phyloP scores from a whole-genome alignment of 768 basidiomycete genomes.

The Dentipellis fragilis region DNA sequence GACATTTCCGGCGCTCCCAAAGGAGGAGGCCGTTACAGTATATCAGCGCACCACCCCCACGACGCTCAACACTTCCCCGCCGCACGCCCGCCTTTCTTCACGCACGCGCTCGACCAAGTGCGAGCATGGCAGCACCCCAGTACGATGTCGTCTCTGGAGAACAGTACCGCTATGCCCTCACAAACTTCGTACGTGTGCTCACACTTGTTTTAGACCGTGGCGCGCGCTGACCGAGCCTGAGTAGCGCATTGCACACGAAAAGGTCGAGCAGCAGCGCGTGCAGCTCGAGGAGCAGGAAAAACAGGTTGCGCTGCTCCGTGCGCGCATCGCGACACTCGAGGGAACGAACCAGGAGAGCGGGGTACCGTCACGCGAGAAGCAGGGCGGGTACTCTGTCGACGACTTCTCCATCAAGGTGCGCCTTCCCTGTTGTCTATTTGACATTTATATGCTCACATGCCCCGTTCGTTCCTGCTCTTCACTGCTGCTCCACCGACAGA shows the following conservation, averaged over 20 bases:
- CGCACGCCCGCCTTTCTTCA: not conserved
- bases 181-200: conserved; percentile 47
- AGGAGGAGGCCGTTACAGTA: too few relatives aligned
- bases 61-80: not conserved
- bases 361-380: conserved; percentile 19
- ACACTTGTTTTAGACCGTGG: not conserved
- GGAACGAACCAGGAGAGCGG: conserved; percentile 34
- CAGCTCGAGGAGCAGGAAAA: conserved; percentile 80
- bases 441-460: not conserved
- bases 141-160: conserved; percentile 36
- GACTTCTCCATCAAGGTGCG: conserved; percentile 83
- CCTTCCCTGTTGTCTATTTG: not conserved
- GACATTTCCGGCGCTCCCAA: too few relatives aligned
- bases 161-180: conserved; percentile 75
- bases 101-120: not conserved
- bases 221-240: too few relatives aligned
- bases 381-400: conserved; percentile 58
- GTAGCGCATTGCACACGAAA: conserved; percentile 81
- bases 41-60: not conserved
- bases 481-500: conserved; percentile 31
- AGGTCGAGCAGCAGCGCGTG: conserved; percentile 70
- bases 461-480: not conserved
- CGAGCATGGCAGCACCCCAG: not conserved
- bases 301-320: conserved; percentile 65
- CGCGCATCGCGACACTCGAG: conserved; percentile 65